Evolutionary conservation across 352 stramenopile species (phyloP).

Genomic region (Globisporangium ultimum): DNA sequence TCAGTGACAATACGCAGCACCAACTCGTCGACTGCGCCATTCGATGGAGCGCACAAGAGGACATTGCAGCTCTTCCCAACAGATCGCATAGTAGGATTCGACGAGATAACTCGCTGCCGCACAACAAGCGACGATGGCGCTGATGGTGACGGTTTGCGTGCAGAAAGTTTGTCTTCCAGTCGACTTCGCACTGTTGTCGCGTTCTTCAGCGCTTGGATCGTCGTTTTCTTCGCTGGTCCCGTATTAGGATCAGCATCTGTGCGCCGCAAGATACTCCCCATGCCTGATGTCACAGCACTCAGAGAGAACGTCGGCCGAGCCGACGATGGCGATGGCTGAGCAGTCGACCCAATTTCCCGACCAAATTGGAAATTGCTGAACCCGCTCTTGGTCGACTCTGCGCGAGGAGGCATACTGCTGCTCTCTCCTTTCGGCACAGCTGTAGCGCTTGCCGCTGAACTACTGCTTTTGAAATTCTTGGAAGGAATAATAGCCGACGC

Average conservation of each 20-base stretch:
- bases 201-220: constrained; percentile 70
- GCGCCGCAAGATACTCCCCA: constrained; percentile 63
- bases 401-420: neutral
- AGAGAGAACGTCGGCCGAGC: constrained; percentile 47
- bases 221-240: constrained; percentile 29
- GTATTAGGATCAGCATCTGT: constrained; percentile 17
- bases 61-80: constrained; percentile 56
- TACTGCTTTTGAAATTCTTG: neutral
- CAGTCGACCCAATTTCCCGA: constrained; percentile 21
- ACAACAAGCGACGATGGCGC: constrained; percentile 32
- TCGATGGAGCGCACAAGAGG: constrained; percentile 87
- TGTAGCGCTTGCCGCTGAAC: neutral
- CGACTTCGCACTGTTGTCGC: constrained; percentile 45
- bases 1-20: constrained; percentile 86
- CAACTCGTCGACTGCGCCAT: constrained; percentile 89
- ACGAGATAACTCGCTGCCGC: constrained; percentile 36
- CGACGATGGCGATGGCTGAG: neutral
- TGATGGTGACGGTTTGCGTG: constrained; percentile 17
- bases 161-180: constrained; percentile 62
- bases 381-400: constrained; percentile 14
- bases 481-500: constrained; percentile 38
- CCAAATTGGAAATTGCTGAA: constrained; percentile 56
- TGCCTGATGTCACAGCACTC: constrained; percentile 35
- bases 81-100: constrained; percentile 16
- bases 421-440: neutral